These are phyloP conservation scores for Ambrosia artemisiifolia DNA, from an alignment of 129 eudicot genomes.

Conservation along the genomic window DNA sequence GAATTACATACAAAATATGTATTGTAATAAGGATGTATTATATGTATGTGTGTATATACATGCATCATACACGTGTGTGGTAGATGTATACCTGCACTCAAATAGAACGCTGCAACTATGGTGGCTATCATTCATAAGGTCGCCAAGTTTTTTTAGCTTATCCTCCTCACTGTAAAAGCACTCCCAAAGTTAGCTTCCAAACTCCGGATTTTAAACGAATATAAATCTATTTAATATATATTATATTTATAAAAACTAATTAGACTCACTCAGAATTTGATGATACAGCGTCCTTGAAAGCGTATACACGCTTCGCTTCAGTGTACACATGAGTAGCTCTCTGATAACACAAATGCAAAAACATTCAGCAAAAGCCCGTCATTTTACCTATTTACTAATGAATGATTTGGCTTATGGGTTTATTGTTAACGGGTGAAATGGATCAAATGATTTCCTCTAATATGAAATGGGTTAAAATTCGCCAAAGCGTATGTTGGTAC, in stretches of 20 bases:
- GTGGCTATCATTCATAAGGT: slow-evolving; percentile 95
- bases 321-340: slow-evolving; percentile 87
- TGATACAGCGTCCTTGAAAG: slow-evolving; percentile 78
- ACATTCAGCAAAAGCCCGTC: not conserved
- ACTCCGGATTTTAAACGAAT: not conserved
- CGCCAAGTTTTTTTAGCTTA: slow-evolving; percentile 78
- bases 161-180: slow-evolving; percentile 71
- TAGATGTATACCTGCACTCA: slow-evolving; percentile 78
- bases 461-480: not conserved
- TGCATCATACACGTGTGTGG: not conserved
- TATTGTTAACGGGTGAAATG: not conserved
- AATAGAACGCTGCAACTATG: slow-evolving; percentile 87
- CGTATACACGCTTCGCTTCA: slow-evolving; percentile 83
- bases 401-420: not conserved
- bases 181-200: not conserved
- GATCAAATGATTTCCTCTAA: not conserved
- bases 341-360: slow-evolving; percentile 32
- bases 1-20: not conserved
- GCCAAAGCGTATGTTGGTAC: too few relatives aligned
- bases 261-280: slow-evolving; percentile 55
- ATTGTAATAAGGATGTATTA: not conserved
- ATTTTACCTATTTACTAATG: not conserved
- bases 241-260: not conserved
- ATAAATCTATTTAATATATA: not conserved
- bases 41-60: not conserved